Conservation (phyloP, 805 yeast species). For the Wickerhamiella azymoides region DNA sequence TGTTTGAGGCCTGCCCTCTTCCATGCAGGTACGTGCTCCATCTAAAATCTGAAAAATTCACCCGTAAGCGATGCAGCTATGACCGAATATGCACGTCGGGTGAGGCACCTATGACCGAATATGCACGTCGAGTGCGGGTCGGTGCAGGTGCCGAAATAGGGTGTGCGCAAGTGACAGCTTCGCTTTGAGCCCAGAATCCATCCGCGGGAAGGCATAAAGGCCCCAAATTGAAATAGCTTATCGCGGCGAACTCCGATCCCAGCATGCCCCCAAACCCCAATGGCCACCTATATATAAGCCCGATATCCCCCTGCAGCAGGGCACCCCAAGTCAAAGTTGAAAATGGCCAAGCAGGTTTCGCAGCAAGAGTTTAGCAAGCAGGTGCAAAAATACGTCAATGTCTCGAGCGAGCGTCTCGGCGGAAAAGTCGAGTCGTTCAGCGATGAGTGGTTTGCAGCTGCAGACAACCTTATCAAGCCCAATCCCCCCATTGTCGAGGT, state of each 20-base stretch:
- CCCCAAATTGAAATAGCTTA: too few relatives aligned
- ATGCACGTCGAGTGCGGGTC: too few relatives aligned
- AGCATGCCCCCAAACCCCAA: neutral
- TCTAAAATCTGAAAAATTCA: neutral
- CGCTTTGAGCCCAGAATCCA: too few relatives aligned
- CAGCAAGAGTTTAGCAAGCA: conserved; percentile 16
- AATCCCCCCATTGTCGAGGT: conserved; percentile 70
- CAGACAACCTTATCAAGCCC: conserved; percentile 73
- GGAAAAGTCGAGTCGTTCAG: conserved; percentile 56
- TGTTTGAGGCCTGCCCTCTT: conserved; percentile 49
- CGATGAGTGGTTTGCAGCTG: conserved; percentile 95
- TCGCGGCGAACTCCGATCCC: neutral
- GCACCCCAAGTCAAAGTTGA: too few relatives aligned
- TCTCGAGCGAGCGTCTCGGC: conserved; percentile 72
- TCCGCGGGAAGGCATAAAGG: too few relatives aligned
- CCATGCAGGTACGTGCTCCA: conserved; percentile 57
- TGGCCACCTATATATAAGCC: neutral
- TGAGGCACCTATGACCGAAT: neutral
- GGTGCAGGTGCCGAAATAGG: too few relatives aligned
- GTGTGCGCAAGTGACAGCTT: too few relatives aligned
- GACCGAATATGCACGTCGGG: conserved; percentile 4
- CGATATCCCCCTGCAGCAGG: neutral
- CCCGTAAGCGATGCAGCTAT: neutral
- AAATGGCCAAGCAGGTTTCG: conserved; percentile 11
- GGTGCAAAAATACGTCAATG: conserved; percentile 34